Evolutionary conservation across 495 filamentous ascomycete species (phyloP).

Genomic region (Hypoxylon trugodes): DNA sequence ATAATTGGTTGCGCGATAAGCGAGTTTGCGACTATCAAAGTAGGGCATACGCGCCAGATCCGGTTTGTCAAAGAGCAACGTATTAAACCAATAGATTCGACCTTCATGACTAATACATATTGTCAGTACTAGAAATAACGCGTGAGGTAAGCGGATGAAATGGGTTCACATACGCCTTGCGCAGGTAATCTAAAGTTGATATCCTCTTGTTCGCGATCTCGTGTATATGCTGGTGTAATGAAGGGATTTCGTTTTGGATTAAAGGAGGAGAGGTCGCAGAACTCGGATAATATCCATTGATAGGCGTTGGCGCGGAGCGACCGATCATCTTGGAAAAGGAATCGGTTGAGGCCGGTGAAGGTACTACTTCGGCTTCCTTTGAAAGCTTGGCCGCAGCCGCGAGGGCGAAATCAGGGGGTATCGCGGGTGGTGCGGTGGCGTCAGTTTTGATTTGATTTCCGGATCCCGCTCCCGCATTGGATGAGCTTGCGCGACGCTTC

Average conservation of each 20-base stretch:
- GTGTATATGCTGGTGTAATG: slow-evolving; percentile 81
- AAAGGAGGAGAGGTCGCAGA: slow-evolving; percentile 44
- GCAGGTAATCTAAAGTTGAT: slow-evolving; percentile 92
- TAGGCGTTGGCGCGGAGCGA: slow-evolving; percentile 47
- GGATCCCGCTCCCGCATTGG: slow-evolving; percentile 38
- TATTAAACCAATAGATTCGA: slow-evolving; percentile 97
- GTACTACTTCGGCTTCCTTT: slow-evolving; percentile 43
- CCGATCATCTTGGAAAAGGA: slow-evolving; percentile 56
- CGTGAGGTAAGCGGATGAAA: background rate
- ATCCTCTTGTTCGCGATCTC: slow-evolving; percentile 92
- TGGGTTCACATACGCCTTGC: slow-evolving; percentile 75
- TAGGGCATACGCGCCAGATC: slow-evolving; percentile 85
- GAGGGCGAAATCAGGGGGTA: slow-evolving; percentile 50
- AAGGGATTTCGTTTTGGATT: slow-evolving; percentile 49
- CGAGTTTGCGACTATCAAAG: slow-evolving; percentile 82
- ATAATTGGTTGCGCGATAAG: slow-evolving; percentile 88
- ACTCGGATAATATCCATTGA: slow-evolving; percentile 39
- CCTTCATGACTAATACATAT: slow-evolving; percentile 78
- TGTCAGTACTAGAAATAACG: slow-evolving; percentile 28
- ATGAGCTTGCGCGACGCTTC: slow-evolving; percentile 51
- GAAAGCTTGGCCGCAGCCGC: slow-evolving; percentile 51
- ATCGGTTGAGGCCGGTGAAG: slow-evolving; percentile 47
- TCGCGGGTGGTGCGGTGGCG: slow-evolving; percentile 49
- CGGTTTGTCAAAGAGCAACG: slow-evolving; percentile 84
- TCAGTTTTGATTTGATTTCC: slow-evolving; percentile 44